These are phyloP conservation scores for Colletotrichum musae DNA, from an alignment of 2,329 filamentous ascomycete species.

Conservation along the genomic window DNA sequence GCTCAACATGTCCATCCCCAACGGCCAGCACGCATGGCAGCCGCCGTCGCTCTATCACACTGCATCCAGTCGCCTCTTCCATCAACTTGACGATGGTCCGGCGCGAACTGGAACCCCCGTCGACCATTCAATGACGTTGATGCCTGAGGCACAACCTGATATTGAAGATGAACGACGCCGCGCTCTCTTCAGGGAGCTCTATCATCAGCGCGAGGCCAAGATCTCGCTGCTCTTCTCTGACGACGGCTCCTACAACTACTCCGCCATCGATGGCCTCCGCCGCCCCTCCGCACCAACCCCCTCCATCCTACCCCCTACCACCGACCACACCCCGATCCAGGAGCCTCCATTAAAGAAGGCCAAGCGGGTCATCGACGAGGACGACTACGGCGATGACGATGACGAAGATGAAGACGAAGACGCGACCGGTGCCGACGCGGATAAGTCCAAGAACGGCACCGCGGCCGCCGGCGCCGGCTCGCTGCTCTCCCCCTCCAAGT, in stretches of 20 bases:
- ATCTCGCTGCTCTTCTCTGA: slow-evolving; percentile 81
- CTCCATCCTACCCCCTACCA: slow-evolving; percentile 66
- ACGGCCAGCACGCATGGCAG: slow-evolving; percentile 77
- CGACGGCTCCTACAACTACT: slow-evolving; percentile 66
- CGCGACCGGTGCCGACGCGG: slow-evolving; percentile 71
- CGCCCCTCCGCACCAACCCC: slow-evolving; percentile 56
- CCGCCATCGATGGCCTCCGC: slow-evolving; percentile 68
- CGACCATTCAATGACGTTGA: slow-evolving; percentile 64
- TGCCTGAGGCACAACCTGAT: slow-evolving; percentile 74
- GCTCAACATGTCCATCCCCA: slow-evolving; percentile 76
- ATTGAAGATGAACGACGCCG: slow-evolving; percentile 80
- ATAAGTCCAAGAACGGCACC: slow-evolving; percentile 65
- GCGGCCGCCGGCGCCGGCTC: slow-evolving; percentile 68
- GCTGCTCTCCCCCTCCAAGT: slow-evolving; percentile 79
- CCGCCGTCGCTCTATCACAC: slow-evolving; percentile 67
- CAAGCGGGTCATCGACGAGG: slow-evolving; percentile 84
- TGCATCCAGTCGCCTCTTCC: slow-evolving; percentile 65
- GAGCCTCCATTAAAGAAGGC: slow-evolving; percentile 80
- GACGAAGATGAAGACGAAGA: slow-evolving; percentile 78
- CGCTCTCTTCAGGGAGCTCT: slow-evolving; percentile 82
- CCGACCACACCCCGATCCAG: slow-evolving; percentile 70
- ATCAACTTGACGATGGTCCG: slow-evolving; percentile 73
- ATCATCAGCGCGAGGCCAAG: slow-evolving; percentile 81
- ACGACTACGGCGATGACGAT: slow-evolving; percentile 89
- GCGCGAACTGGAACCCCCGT: slow-evolving; percentile 66